Conservation (phyloP, 768 basidiomycete species). For the Sutorius australiensis region DNA sequence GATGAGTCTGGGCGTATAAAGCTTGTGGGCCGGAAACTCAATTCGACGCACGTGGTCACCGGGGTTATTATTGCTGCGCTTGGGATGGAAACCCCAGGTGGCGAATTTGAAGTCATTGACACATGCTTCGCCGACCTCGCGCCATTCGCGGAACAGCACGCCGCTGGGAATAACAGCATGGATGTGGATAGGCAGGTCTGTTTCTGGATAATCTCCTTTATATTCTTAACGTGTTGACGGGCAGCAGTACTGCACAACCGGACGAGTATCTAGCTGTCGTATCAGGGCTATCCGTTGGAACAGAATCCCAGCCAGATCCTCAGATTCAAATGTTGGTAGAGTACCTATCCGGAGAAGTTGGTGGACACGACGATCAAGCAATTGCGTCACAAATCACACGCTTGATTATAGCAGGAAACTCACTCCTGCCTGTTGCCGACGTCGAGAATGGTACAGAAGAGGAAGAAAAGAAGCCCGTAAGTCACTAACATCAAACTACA, state of each 20-base stretch:
- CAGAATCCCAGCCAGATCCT: slow-evolving; percentile 56
- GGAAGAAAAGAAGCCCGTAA: slow-evolving; percentile 55
- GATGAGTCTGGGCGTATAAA: slow-evolving; percentile 93
- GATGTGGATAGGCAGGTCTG: slow-evolving; percentile 60
- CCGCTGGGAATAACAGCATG: slow-evolving; percentile 42
- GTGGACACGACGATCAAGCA: slow-evolving; percentile 61
- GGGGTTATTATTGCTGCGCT: slow-evolving; percentile 88
- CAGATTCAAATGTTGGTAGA: slow-evolving; percentile 86
- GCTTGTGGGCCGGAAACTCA: slow-evolving; percentile 73
- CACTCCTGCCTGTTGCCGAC: slow-evolving; percentile 52
- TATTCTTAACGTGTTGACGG: slow-evolving; percentile 8
- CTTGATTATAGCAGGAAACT: slow-evolving; percentile 88
- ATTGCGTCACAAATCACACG: slow-evolving; percentile 73
- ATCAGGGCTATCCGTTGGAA: slow-evolving; percentile 82
- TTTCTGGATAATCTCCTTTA: neutral
- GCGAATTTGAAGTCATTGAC: slow-evolving; percentile 94
- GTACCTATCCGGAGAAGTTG: slow-evolving; percentile 81
- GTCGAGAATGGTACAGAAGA: slow-evolving; percentile 33
- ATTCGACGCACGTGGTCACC: slow-evolving; percentile 68
- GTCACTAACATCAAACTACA: slow-evolving; percentile 21
- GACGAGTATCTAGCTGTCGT: slow-evolving; percentile 83
- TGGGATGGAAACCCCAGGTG: slow-evolving; percentile 83
- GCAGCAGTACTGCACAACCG: slow-evolving; percentile 19
- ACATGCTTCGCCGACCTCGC: slow-evolving; percentile 83
- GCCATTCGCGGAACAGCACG: slow-evolving; percentile 36